Conservation (phyloP, 2,329 filamentous ascomycete species). For the Paraphaeosphaeria sporulosa region DNA sequence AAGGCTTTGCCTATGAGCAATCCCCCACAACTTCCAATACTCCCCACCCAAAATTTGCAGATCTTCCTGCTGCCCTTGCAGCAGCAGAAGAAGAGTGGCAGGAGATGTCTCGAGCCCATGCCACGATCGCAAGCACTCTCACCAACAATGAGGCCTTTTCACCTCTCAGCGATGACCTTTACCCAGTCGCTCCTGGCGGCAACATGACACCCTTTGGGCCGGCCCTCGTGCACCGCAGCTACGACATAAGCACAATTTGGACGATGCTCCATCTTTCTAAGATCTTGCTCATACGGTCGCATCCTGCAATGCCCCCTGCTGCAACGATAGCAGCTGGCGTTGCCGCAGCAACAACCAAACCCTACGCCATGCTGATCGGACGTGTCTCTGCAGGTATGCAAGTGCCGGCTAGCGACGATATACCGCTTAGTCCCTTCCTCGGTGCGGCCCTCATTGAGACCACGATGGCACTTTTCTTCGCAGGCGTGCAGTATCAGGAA, state of each 20-base stretch:
- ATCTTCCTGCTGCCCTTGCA: conserved; percentile 70
- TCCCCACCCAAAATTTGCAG: conserved; percentile 43
- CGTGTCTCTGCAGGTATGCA: conserved; percentile 77
- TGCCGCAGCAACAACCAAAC: conserved; percentile 74
- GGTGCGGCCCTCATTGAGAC: conserved; percentile 84
- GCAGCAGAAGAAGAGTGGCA: conserved; percentile 82
- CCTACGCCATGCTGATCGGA: conserved; percentile 77
- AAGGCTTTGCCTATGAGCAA: conserved; percentile 21
- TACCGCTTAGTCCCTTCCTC: conserved; percentile 75
- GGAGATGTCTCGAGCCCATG: conserved; percentile 74
- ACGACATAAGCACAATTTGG: conserved; percentile 88
- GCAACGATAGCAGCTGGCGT: conserved; percentile 87
- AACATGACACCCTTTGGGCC: conserved; percentile 78
- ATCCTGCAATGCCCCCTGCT: conserved; percentile 90
- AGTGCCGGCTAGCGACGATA: conserved; percentile 44
- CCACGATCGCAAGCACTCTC: conserved; percentile 62
- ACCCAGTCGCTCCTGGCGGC: conserved; percentile 58
- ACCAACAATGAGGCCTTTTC: conserved; percentile 79
- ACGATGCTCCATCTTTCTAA: conserved; percentile 85
- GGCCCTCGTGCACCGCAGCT: conserved; percentile 82
- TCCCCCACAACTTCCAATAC: conserved; percentile 26
- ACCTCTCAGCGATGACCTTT: conserved; percentile 73
- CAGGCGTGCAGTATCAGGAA: conserved; percentile 80
- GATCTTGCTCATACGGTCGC: conserved; percentile 81
- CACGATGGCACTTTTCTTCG: conserved; percentile 84